Percentiles rank a stretch among this genome's conserved stretches.
Evolutionary conservation across 805 yeast species (phyloP).

Genomic region (Yarrowia porcina): DNA sequence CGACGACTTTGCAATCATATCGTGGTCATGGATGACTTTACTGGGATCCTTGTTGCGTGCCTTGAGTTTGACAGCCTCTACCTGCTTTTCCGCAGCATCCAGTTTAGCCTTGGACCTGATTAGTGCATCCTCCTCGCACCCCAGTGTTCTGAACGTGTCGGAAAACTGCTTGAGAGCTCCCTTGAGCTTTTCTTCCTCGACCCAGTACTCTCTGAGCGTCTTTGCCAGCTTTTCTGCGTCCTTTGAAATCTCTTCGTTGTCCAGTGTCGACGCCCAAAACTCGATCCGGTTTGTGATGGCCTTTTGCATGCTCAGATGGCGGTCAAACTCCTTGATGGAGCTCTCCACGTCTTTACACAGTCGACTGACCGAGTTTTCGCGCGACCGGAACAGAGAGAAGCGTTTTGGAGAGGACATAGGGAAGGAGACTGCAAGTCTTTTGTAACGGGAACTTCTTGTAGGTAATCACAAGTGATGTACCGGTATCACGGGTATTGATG

Average conservation of each 20-base stretch:
- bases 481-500: too few relatives aligned
- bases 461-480: too few relatives aligned
- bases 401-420: constrained; percentile 5
- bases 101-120: constrained; percentile 14
- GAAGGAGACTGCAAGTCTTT: too few relatives aligned
- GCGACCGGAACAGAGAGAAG: neutral
- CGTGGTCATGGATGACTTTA: neutral
- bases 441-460: too few relatives aligned
- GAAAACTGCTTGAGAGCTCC: constrained; percentile 4
- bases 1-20: constrained; percentile 22
- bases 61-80: constrained; percentile 21
- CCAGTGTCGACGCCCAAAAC: constrained; percentile 24
- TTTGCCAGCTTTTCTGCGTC: constrained; percentile 13
- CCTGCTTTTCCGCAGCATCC: constrained; percentile 20
- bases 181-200: constrained; percentile 19
- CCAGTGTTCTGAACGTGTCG: constrained; percentile 1
- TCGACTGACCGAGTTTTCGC: constrained; percentile 10
- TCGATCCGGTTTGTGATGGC: constrained; percentile 23
- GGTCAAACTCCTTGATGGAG: constrained; percentile 22
- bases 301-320: constrained; percentile 15
- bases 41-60: constrained; percentile 17
- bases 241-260: neutral
- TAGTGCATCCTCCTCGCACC: constrained; percentile 12
- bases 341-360: constrained; percentile 20
- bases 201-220: constrained; percentile 12